phyloP scores from a whole-genome alignment of 208 protist species.

The Phytomonas francai region DNA sequence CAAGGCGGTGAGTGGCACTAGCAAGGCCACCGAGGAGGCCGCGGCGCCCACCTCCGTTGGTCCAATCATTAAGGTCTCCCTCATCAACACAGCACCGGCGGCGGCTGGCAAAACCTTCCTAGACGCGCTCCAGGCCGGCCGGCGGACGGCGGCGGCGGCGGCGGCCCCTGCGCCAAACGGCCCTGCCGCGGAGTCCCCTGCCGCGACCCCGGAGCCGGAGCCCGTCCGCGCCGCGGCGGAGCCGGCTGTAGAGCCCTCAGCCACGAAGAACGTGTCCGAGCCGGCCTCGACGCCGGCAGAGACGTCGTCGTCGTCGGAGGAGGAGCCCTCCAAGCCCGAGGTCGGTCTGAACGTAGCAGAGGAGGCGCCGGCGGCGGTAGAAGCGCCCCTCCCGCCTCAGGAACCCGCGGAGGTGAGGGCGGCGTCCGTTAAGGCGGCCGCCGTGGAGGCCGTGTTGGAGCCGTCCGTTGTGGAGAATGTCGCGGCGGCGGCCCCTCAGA shows the following conservation, averaged over 20 bases:
- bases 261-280: background rate
- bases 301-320: background rate
- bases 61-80: constrained; percentile 46
- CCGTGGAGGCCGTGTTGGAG: background rate
- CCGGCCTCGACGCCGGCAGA: constrained; percentile 2
- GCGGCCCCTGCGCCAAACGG: constrained; percentile 11
- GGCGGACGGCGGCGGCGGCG: constrained; percentile 8
- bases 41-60: constrained; percentile 22
- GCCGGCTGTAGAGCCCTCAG: background rate
- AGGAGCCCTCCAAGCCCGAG: too few relatives aligned
- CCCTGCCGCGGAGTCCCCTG: constrained; percentile 6
- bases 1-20: constrained; percentile 13
- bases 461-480: constrained; percentile 7
- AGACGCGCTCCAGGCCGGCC: constrained; percentile 40
- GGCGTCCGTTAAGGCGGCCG: constrained; percentile 10
- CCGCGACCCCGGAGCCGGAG: constrained; percentile 1
- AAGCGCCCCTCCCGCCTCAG: constrained; percentile 8
- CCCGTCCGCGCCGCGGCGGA: constrained; percentile 8
- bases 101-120: constrained; percentile 59
- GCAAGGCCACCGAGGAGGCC: constrained; percentile 25
- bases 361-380: constrained; percentile 1
- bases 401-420: constrained; percentile 9
- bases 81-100: constrained; percentile 45
- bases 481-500: constrained; percentile 13
- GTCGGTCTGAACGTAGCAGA: background rate